Evolutionary conservation across 2,329 filamentous ascomycete species (phyloP), one percentile per base, ranked within the genome.

Genomic region (Fusarium citri): DNA sequence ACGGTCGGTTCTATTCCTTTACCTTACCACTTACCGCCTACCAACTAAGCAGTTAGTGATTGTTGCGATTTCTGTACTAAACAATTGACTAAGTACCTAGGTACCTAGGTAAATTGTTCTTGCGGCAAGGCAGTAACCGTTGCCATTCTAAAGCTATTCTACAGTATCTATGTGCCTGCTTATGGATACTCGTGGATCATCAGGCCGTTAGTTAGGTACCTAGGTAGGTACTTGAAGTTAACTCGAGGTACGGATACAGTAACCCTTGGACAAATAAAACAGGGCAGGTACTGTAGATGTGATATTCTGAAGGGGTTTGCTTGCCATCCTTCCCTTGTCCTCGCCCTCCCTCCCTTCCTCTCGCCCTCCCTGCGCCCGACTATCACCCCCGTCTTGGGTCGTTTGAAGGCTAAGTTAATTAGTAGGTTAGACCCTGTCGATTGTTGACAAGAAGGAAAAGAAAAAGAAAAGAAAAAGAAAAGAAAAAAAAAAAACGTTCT

Each of bases 401-500:
- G 9, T 43, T 22, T 43, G 22, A 51, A 51, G 25, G 31, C 16
- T 28, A 41, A 20, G 31, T 41, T 41, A 16, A 55, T 23, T 41
- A 16, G 61, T 23, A 47, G 45, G 55, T 20, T 40, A 60, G 23
- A 47, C 64, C 64, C 50, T 67, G 63, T 53, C 56, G 37, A 40
- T 34, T 45, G 28, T 57, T 57, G 40, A 37, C 41, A 31, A 59
- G 45, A 25, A 34, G 26, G n/a, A 45, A 48, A 61, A 47, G 25
- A 28, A 49, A 31, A 34, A 54, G 20, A 56, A 58, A n/a, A 28
- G 43, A 31, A 34, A 54, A 18, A 56, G 56, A n/a, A 30, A 28
- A 26, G 28, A 30, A 58, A 43, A n/a, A 30, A 20, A 18, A 43
- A 45, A 62, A 55, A 30, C 18, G 59, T 28, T 26, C 47, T 55